Conservation (phyloP, 108 stramenopile species). For the Ochromonas danica region DNA sequence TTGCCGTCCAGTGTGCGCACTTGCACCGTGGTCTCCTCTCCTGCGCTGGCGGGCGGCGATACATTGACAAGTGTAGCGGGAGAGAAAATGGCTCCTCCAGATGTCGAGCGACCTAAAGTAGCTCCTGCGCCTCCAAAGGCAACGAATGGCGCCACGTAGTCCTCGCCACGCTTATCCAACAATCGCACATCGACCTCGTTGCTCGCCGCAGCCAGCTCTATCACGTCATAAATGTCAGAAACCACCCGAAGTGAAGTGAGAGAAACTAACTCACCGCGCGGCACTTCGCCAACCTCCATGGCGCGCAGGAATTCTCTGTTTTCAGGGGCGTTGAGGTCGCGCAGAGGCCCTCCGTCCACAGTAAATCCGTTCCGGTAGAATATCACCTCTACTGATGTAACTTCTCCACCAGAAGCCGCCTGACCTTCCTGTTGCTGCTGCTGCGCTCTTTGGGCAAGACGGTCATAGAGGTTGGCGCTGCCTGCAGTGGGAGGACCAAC, state of each 20-base stretch:
- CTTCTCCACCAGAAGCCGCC: not conserved
- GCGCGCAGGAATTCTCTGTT: constrained; percentile 78
- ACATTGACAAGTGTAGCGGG: no score
- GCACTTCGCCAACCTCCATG: constrained; percentile 72
- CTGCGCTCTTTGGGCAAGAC: not conserved
- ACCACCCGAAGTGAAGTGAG: constrained; percentile 35
- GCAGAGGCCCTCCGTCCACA: constrained; percentile 86
- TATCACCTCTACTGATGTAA: constrained; percentile 51
- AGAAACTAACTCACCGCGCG: constrained; percentile 44
- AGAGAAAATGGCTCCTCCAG: not conserved
- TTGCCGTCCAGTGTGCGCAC: not conserved
- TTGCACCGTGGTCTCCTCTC: not conserved
- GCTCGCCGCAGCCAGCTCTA: constrained; percentile 11
- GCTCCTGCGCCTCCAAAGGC: constrained; percentile 4
- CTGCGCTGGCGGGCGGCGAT: not conserved
- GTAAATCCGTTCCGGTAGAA: constrained; percentile 92
- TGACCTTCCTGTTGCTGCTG: not conserved
- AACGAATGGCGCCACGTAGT: constrained; percentile 42
- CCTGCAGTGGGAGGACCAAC: constrained; percentile 22
- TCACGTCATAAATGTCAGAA: constrained; percentile 35
- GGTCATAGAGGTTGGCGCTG: not conserved
- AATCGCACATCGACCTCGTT: constrained; percentile 40
- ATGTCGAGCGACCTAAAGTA: not conserved
- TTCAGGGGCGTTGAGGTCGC: constrained; percentile 75
- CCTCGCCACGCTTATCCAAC: constrained; percentile 50